Percentiles rank a stretch among this genome's conserved stretches.
Conservation (phyloP, 192 early-diverging fungal species). For the Coemansia asiatica region DNA sequence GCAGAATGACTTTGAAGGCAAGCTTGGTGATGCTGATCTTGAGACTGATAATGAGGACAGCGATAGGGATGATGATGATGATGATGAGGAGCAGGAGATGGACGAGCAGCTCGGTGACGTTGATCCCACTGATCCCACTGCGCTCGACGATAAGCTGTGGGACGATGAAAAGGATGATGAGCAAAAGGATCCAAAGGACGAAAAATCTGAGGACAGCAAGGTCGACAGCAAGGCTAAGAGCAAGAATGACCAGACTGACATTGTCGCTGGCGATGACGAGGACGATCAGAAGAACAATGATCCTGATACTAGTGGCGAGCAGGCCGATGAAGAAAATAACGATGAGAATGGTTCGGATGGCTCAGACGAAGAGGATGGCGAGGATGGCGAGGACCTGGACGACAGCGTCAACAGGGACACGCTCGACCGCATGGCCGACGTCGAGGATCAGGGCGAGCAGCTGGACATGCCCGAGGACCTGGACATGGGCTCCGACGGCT, state of each 20-base stretch:
- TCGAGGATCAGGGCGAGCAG: constrained; percentile 60
- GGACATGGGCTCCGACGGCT: constrained; percentile 56
- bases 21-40: constrained; percentile 83
- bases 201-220: constrained; percentile 54
- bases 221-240: constrained; percentile 53
- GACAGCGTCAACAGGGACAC: constrained; percentile 55
- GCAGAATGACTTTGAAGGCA: constrained; percentile 94
- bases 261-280: constrained; percentile 55
- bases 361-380: constrained; percentile 40
- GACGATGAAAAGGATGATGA: constrained; percentile 75
- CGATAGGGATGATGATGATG: constrained; percentile 65
- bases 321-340: constrained; percentile 26
- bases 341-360: constrained; percentile 52
- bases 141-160: constrained; percentile 98
- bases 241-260: constrained; percentile 43
- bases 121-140: constrained; percentile 80
- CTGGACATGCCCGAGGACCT: constrained; percentile 60
- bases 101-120: constrained; percentile 93
- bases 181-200: constrained; percentile 54
- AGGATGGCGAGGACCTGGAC: constrained; percentile 53
- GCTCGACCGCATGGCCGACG: constrained; percentile 51
- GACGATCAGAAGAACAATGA: constrained; percentile 42
- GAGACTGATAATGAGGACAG: constrained; percentile 75
- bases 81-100: constrained; percentile 69
- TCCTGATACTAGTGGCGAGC: constrained; percentile 36